A percentile compares a stretch with the other conserved stretches of the same genome.
Evolutionary conservation across 2,329 filamentous ascomycete species (phyloP).

Genomic region (Monilinia fructicola): DNA sequence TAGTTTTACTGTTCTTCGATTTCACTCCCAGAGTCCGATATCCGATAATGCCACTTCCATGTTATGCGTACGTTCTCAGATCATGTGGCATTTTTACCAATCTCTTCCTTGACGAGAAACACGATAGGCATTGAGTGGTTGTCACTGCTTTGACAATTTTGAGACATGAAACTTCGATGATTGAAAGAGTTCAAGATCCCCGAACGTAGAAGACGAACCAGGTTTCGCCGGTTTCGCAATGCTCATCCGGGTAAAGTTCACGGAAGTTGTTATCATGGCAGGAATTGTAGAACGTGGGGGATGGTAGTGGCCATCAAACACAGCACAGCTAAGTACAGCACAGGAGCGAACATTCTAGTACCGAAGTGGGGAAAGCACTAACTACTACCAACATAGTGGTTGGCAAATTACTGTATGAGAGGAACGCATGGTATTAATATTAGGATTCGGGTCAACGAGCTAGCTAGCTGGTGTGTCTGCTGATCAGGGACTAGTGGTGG

Average conservation of each 20-base stretch:
- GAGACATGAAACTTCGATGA: neutral
- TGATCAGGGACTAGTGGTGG: neutral
- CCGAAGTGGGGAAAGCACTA: neutral
- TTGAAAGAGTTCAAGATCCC: neutral
- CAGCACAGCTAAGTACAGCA: neutral
- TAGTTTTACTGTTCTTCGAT: neutral
- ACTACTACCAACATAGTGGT: neutral
- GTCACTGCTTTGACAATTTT: neutral
- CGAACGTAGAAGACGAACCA: neutral
- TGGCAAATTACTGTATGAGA: neutral
- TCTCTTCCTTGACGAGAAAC: neutral
- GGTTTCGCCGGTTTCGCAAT: constrained; percentile 13
- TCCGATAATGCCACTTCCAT: neutral
- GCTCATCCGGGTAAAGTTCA: constrained; percentile 14
- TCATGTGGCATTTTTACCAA: constrained; percentile 3
- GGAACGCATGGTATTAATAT: neutral
- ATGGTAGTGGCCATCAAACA: constrained; percentile 18
- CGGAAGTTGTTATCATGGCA: constrained; percentile 5
- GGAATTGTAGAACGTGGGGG: constrained; percentile 18
- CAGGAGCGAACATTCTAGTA: neutral
- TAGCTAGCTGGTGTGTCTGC: neutral
- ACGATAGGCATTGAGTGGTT: constrained; percentile 11
- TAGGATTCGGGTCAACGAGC: neutral
- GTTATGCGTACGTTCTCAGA: neutral
- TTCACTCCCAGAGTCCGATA: neutral